Conservation (phyloP, 2,329 filamentous ascomycete genomes). For the Ophioceras dolichostomum region DNA sequence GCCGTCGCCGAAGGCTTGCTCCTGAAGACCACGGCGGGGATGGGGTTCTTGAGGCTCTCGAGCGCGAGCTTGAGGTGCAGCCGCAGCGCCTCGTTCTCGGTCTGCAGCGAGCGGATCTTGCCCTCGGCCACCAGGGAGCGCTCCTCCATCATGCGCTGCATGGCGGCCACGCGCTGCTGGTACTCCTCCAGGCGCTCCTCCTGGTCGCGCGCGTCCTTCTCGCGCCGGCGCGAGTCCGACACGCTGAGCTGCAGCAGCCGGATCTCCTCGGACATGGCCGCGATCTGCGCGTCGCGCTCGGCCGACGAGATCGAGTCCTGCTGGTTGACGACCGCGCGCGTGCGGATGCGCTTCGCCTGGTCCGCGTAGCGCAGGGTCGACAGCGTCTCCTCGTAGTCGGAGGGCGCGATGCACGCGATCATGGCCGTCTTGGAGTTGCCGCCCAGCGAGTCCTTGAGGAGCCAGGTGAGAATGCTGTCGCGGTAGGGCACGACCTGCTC, state of each 20-base stretch:
- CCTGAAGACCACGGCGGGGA: slow-evolving; percentile 41
- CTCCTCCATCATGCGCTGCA: slow-evolving; percentile 97
- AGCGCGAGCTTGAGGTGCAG: slow-evolving; percentile 82
- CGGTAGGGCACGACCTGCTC: slow-evolving; percentile 86
- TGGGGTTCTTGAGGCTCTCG: slow-evolving; percentile 81
- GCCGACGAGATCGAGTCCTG: slow-evolving; percentile 88
- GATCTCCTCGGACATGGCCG: slow-evolving; percentile 92
- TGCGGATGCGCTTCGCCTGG: slow-evolving; percentile 98
- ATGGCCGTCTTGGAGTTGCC: slow-evolving; percentile 99
- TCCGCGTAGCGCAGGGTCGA: slow-evolving; percentile 94
- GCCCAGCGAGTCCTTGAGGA: slow-evolving; percentile 91
- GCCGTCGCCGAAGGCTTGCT: not conserved
- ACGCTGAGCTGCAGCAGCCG: slow-evolving; percentile 69
- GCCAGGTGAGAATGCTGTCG: slow-evolving; percentile 93
- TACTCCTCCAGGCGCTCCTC: slow-evolving; percentile 89
- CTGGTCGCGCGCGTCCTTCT: slow-evolving; percentile 65
- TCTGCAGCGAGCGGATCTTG: slow-evolving; percentile 83
- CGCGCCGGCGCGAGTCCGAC: slow-evolving; percentile 50
- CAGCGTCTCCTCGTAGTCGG: slow-evolving; percentile 94
- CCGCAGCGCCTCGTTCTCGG: slow-evolving; percentile 80
- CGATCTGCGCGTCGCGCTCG: slow-evolving; percentile 87
- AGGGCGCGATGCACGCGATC: slow-evolving; percentile 97
- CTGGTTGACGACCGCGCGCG: slow-evolving; percentile 88
- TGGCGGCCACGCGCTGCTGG: slow-evolving; percentile 74
- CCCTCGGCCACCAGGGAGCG: slow-evolving; percentile 78